Conservation (phyloP, 192 early-diverging fungal species). For the Gryganskiella cystojenkinii region DNA sequence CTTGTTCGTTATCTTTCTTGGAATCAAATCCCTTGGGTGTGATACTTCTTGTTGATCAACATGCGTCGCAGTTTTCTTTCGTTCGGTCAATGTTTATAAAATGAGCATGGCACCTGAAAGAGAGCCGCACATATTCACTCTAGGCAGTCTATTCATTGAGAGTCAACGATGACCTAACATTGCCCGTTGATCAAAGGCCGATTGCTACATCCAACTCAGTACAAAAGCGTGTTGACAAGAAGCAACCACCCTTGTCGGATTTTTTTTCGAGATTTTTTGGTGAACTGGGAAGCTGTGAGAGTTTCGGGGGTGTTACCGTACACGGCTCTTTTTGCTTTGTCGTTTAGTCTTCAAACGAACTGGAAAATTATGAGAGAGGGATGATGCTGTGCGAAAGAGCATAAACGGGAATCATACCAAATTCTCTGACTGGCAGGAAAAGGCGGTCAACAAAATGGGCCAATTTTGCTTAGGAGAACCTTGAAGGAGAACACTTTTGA, state of each 20-base stretch:
- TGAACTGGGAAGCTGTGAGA: no score
- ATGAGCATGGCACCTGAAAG: constrained; percentile 3
- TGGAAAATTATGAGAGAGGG: no score
- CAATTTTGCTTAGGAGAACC: background rate
- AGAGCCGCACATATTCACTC: constrained; percentile 20
- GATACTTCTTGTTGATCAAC: no score
- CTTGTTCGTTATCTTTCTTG: no score
- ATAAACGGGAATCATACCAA: no score
- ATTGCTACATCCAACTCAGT: constrained; percentile 19
- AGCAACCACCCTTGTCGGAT: no score
- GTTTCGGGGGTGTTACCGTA: no score
- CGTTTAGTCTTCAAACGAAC: no score
- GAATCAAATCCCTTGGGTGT: no score
- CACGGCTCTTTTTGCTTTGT: no score
- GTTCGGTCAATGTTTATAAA: constrained; percentile 16
- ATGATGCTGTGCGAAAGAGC: no score
- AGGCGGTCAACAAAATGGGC: background rate
- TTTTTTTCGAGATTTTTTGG: background rate
- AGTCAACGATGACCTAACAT: constrained; percentile 20
- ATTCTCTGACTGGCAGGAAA: background rate
- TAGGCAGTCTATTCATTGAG: constrained; percentile 24
- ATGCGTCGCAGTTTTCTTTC: background rate
- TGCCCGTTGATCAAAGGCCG: constrained; percentile 40
- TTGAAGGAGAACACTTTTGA: constrained; percentile 16
- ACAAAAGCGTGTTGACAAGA: background rate